Percentiles rank a stretch among this genome's conserved stretches.
Conservation (phyloP, 306 rosid species). For the Prunus mume region DNA sequence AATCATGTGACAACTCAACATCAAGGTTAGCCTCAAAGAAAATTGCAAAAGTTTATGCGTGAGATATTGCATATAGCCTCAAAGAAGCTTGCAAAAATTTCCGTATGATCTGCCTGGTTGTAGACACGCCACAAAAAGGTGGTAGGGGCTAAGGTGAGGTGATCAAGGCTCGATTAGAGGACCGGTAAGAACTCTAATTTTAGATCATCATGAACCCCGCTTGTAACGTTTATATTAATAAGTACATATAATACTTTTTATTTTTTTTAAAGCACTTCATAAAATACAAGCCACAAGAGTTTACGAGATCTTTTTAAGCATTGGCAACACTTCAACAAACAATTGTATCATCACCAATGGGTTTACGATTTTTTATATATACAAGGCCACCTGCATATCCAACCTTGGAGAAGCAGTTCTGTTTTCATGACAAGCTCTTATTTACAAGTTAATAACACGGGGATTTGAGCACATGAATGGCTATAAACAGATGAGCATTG, state of each 20-base stretch:
- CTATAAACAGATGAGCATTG: neutral
- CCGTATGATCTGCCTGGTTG: neutral
- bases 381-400: neutral
- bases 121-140: conserved; percentile 24
- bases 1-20: no score
- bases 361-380: neutral
- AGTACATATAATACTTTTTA: no score
- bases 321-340: neutral
- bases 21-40: no score
- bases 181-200: neutral
- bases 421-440: neutral
- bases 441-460: neutral
- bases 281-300: no score
- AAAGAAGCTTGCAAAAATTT: no score
- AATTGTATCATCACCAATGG: neutral
- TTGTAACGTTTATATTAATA: no score
- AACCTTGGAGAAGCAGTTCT: neutral
- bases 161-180: conserved; percentile 15
- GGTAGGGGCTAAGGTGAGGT: conserved; percentile 23
- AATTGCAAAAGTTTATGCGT: no score
- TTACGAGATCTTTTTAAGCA: no score
- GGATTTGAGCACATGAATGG: neutral
- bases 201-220: no score
- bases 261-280: no score
- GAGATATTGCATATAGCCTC: no score